Conservation (phyloP, 768 basidiomycete genomes). For the Xanthoconium stramineum region DNA sequence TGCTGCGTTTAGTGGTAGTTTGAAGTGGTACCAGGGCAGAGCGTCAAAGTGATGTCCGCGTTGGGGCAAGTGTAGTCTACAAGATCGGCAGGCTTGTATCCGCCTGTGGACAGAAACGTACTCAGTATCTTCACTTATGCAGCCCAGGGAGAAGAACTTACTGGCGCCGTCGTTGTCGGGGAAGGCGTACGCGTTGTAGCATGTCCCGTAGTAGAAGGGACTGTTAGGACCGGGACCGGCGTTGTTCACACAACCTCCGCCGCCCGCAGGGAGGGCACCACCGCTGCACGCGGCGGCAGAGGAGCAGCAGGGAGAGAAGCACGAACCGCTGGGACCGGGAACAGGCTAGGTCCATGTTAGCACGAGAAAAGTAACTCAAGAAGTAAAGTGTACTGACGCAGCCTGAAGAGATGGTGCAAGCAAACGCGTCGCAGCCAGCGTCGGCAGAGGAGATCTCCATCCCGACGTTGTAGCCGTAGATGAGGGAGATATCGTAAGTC, state of each 20-base stretch:
- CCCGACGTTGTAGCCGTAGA: slow-evolving; percentile 34
- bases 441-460: slow-evolving; percentile 33
- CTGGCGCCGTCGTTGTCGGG: slow-evolving; percentile 32
- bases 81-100: slow-evolving; percentile 27
- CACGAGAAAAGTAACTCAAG: neutral
- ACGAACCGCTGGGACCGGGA: slow-evolving; percentile 23
- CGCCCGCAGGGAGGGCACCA: slow-evolving; percentile 27
- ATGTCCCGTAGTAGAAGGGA: slow-evolving; percentile 26
- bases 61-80: slow-evolving; percentile 30
- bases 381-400: slow-evolving; percentile 21
- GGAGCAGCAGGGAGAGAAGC: slow-evolving; percentile 31
- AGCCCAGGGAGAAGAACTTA: slow-evolving; percentile 4
- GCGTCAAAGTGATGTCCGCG: slow-evolving; percentile 27
- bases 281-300: slow-evolving; percentile 25
- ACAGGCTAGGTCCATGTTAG: slow-evolving; percentile 24
- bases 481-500: slow-evolving; percentile 34
- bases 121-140: neutral
- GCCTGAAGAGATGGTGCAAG: slow-evolving; percentile 31
- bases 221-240: slow-evolving; percentile 32
- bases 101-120: slow-evolving; percentile 7
- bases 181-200: slow-evolving; percentile 32
- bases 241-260: slow-evolving; percentile 27
- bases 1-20: slow-evolving; percentile 2
- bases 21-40: slow-evolving; percentile 27
- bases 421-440: slow-evolving; percentile 23